Base-by-base conservation (phyloP, 2,329 filamentous ascomycete species). In the Cladosporium sp. region DNA sequence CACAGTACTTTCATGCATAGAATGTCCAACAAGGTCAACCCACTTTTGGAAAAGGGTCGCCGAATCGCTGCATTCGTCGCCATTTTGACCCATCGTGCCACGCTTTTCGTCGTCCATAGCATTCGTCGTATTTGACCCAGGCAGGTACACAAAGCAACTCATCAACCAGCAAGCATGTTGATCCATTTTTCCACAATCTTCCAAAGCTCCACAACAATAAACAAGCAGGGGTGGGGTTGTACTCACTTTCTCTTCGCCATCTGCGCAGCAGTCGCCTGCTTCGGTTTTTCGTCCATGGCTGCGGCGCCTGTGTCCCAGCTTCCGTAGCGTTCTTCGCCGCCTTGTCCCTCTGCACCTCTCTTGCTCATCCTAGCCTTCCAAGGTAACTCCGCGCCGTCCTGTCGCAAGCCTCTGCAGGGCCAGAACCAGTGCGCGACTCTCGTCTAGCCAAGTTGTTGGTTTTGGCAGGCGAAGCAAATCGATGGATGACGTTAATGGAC, bases 201-300 rank as follows among this genome's bases (percentile, higher is more conserved):
- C 52, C 52, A 55, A 32, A 53, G 50, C 50, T 42, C n/a, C n/a
- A n/a, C 50, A 42, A 35, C 25, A 34, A 53, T 20, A 40, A 42
- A 53, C 50, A 53, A 40, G 24, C 34, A 24, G 28, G 48, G 19
- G 47, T 15, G 20, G 40, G 35, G 24, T 13, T 51, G 19, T 47
- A 70, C 70, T 69, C 58, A 72, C 70, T 70, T 71, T 57, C 70
- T 63, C 49, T 60, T 59, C 45, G 70, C 70, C 64, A 72, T 57
- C 63, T 72, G 70, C 47, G 70, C 70, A 25, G 69, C 68, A 24
- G 70, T 72, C 47, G 70, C 70, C 55, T 62, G 57, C 45, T 57
- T 56, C 19, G 68, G 68, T 60, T 63, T 64, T 48, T 69, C 65
- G 12, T 62, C 64, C 62, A 60, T 58, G 28, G 52, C 32, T 47